phyloP scores from a whole-genome alignment of 2,329 filamentous ascomycete genomes.

The Fusarium ramigenum region DNA sequence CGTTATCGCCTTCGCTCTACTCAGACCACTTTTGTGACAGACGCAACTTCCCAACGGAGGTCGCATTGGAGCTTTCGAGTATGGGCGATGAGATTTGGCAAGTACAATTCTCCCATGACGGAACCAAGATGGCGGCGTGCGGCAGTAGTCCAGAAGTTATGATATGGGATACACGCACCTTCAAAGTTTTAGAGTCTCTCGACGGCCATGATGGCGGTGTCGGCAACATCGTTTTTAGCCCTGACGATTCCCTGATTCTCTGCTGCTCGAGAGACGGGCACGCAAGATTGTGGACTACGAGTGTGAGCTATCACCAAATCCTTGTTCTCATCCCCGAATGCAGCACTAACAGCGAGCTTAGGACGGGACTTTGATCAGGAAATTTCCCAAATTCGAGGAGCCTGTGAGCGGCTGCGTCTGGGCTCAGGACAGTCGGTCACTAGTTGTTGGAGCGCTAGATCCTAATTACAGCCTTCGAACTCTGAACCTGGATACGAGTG shows the following conservation, averaged over 20 bases:
- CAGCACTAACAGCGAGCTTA: slow-evolving; percentile 48
- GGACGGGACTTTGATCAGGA: slow-evolving; percentile 71
- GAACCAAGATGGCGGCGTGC: slow-evolving; percentile 81
- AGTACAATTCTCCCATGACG: slow-evolving; percentile 88
- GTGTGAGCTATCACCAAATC: slow-evolving; percentile 57
- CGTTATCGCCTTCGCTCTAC: slow-evolving; percentile 83
- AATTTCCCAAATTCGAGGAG: slow-evolving; percentile 77
- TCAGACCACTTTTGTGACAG: slow-evolving; percentile 86
- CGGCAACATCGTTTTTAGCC: slow-evolving; percentile 88
- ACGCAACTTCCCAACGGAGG: slow-evolving; percentile 79
- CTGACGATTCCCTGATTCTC: slow-evolving; percentile 86
- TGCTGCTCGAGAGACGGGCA: slow-evolving; percentile 81
- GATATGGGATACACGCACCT: slow-evolving; percentile 82
- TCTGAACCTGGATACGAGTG: slow-evolving; percentile 72
- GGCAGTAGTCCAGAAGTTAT: slow-evolving; percentile 78
- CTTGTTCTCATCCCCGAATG: neutral
- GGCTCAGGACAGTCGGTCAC: slow-evolving; percentile 78
- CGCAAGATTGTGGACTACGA: slow-evolving; percentile 79
- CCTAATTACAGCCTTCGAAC: slow-evolving; percentile 72
- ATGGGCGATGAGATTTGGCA: slow-evolving; percentile 91
- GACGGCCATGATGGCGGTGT: slow-evolving; percentile 75
- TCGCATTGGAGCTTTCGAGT: slow-evolving; percentile 74
- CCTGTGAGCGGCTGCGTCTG: slow-evolving; percentile 92
- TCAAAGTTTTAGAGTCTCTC: slow-evolving; percentile 70
- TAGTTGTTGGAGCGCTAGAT: slow-evolving; percentile 83